Percentiles rank a stretch among this genome's conserved stretches.
Evolutionary conservation across 2,329 filamentous ascomycete genomes (phyloP).

Genomic region (Monilinia fructicola): DNA sequence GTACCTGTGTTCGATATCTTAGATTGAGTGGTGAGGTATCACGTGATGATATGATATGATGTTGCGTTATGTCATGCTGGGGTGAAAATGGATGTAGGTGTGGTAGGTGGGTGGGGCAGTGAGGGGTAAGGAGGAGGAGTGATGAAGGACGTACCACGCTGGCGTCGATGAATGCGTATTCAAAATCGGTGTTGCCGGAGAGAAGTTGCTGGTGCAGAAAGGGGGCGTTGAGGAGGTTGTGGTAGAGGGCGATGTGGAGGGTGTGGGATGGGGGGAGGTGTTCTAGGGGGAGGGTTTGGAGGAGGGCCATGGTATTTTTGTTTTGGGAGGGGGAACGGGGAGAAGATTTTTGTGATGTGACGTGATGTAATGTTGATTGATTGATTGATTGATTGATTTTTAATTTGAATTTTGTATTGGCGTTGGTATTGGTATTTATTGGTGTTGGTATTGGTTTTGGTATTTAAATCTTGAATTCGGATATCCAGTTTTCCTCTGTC

Average conservation of each 20-base stretch:
- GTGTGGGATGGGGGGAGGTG: constrained; percentile 69
- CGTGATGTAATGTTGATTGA: background rate
- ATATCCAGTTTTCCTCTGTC: no score
- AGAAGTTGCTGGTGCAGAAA: constrained; percentile 82
- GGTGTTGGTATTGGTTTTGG: no score
- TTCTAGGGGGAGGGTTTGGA: constrained; percentile 68
- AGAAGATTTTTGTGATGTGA: background rate
- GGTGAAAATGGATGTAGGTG: no score
- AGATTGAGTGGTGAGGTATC: background rate
- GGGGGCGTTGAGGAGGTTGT: constrained; percentile 70
- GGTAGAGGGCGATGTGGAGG: constrained; percentile 74
- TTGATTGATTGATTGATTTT: background rate
- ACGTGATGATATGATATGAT: constrained; percentile 23
- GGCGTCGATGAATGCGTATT: constrained; percentile 93
- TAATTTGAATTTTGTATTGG: background rate
- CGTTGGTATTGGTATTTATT: no score
- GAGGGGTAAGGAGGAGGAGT: background rate
- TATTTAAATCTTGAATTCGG: no score
- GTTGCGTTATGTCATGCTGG: no score
- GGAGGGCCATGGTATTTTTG: constrained; percentile 44
- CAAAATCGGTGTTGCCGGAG: constrained; percentile 78
- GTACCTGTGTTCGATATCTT: constrained; percentile 42
- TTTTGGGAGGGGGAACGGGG: no score
- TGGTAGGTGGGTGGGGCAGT: background rate
- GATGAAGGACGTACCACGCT: constrained; percentile 57